Evolutionary conservation across 768 basidiomycete species (phyloP).

Genomic region (Gautieria morchelliformis): DNA sequence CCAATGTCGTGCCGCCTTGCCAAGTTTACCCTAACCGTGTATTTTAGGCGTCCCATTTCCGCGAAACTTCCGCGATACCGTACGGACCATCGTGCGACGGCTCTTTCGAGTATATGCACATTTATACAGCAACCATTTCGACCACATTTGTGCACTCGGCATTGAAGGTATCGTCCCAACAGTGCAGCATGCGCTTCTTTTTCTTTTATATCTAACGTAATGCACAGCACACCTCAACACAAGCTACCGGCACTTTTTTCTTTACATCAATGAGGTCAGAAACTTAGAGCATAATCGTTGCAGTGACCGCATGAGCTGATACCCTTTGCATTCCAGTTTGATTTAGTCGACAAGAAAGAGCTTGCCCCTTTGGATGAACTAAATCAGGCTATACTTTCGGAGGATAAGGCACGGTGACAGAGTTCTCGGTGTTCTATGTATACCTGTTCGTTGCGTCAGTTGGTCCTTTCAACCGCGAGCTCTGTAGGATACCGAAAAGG

Average conservation of each 20-base stretch:
- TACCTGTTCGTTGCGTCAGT: too few species aligned
- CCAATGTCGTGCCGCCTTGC: neutral
- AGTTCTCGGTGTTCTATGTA: neutral
- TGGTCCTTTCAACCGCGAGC: neutral
- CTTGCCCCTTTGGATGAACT: constrained; percentile 90
- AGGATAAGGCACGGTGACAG: constrained; percentile 32
- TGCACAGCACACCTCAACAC: constrained; percentile 89
- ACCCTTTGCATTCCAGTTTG: constrained; percentile 46
- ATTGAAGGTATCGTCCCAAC: constrained; percentile 75
- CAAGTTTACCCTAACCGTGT: neutral
- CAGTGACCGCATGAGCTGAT: neutral
- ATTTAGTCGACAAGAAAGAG: constrained; percentile 94
- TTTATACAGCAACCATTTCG: constrained; percentile 98
- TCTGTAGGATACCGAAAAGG: neutral
- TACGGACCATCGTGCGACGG: constrained; percentile 84
- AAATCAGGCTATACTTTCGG: constrained; percentile 78
- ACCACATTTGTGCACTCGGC: constrained; percentile 94
- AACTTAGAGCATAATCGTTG: neutral
- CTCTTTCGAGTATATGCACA: constrained; percentile 97
- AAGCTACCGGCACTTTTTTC: constrained; percentile 95
- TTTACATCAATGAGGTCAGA: constrained; percentile 88
- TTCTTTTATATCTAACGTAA: neutral
- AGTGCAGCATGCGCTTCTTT: neutral
- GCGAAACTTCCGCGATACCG: constrained; percentile 78
- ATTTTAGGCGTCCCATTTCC: constrained; percentile 82